Percentiles rank a stretch among this genome's conserved stretches.
These are phyloP conservation scores for Intubia oerlemansii DNA, from an alignment of 2,329 filamentous ascomycete genomes.

Conservation along the genomic window DNA sequence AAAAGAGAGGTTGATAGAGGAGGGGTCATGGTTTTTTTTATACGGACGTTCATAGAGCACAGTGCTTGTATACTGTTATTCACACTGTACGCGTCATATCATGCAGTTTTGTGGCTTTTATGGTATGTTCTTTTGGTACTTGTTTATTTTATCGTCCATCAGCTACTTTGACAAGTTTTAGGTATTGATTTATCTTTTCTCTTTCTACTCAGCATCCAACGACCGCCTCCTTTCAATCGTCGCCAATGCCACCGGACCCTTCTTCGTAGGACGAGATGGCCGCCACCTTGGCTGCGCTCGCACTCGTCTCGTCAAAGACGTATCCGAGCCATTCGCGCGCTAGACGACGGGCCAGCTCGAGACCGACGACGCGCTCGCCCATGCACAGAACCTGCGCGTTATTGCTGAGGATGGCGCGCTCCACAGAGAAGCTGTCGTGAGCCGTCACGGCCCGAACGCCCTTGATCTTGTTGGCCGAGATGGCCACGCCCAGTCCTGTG, in stretches of 20 bases:
- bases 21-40: no score
- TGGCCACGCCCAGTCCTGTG: slow-evolving; percentile 71
- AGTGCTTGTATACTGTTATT: no score
- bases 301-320: slow-evolving; percentile 44
- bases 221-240: slow-evolving; percentile 4
- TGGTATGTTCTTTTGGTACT: no score
- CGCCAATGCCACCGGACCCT: slow-evolving; percentile 9
- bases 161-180: no score
- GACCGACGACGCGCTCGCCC: slow-evolving; percentile 62
- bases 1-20: no score
- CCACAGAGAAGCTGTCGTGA: slow-evolving; percentile 69
- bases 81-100: no score
- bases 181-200: no score
- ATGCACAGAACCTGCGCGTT: slow-evolving; percentile 76
- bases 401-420: slow-evolving; percentile 62
- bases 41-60: no score
- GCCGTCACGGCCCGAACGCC: slow-evolving; percentile 75
- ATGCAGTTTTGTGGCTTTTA: no score
- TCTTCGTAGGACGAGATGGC: slow-evolving; percentile 14
- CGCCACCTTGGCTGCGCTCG: slow-evolving; percentile 32
- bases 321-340: slow-evolving; percentile 73
- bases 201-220: no score
- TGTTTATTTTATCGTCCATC: no score
- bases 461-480: slow-evolving; percentile 72
- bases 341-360: slow-evolving; percentile 59